These are phyloP conservation scores for Mortierella sp. DNA, from an alignment of 371 early-diverging fungal species.

Conservation along the genomic window DNA sequence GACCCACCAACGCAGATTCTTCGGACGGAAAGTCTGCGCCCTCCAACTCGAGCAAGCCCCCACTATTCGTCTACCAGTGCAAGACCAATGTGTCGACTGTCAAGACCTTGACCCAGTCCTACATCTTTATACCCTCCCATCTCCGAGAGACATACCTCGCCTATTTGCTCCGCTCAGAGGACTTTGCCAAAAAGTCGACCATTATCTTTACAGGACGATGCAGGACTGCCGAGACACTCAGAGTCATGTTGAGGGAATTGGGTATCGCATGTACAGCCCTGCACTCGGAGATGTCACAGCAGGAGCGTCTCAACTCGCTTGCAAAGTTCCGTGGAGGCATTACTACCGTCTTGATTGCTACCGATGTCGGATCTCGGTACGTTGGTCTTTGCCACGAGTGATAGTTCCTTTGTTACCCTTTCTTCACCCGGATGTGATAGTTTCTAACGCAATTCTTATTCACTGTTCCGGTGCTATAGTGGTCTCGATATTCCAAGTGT, in stretches of 20 bases:
- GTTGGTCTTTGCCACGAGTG: constrained; percentile 10
- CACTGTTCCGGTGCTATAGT: constrained; percentile 55
- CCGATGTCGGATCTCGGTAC: constrained; percentile 97
- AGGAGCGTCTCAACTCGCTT: constrained; percentile 90
- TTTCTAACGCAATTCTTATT: background rate
- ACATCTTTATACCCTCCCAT: constrained; percentile 94
- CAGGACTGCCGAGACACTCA: constrained; percentile 84
- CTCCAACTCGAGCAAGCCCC: constrained; percentile 45
- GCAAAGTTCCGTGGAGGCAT: constrained; percentile 93
- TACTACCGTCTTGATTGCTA: constrained; percentile 91
- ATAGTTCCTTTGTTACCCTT: background rate
- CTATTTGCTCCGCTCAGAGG: constrained; percentile 78
- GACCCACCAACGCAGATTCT: constrained; percentile 40
- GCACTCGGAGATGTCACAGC: constrained; percentile 95
- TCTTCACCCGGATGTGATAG: background rate
- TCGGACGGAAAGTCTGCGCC: constrained; percentile 17
- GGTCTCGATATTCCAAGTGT: constrained; percentile 99
- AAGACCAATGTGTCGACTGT: constrained; percentile 86
- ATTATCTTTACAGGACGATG: constrained; percentile 95
- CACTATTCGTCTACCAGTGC: constrained; percentile 88
- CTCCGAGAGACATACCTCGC: constrained; percentile 93
- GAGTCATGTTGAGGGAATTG: constrained; percentile 88
- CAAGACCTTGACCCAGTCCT: constrained; percentile 88
- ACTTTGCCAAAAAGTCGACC: constrained; percentile 81
- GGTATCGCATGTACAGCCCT: constrained; percentile 91